Evolutionary conservation across 768 basidiomycete genomes (phyloP).

Genomic region (Multifurca ochricompacta): DNA sequence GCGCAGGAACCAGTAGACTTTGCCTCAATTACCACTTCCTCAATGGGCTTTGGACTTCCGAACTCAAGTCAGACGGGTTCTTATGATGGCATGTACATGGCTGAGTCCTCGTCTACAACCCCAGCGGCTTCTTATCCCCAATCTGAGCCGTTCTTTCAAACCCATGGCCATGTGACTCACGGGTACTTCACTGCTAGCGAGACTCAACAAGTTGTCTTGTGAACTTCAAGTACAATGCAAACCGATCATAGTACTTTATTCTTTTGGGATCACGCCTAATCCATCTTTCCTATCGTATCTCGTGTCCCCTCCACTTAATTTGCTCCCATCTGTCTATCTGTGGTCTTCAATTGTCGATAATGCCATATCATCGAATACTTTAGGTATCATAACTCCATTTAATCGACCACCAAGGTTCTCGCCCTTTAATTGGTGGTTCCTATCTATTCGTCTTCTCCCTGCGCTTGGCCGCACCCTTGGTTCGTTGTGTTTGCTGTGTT

Average conservation of each 20-base stretch:
- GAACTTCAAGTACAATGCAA: constrained; percentile 7
- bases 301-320: neutral
- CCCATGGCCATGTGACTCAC: neutral
- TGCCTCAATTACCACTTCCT: constrained; percentile 6
- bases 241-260: constrained; percentile 4
- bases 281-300: constrained; percentile 3
- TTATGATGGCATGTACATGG: constrained; percentile 25
- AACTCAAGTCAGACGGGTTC: constrained; percentile 11
- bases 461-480: constrained; percentile 8
- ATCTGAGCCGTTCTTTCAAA: constrained; percentile 3
- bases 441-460: constrained; percentile 16
- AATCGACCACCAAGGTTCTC: neutral
- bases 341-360: constrained; percentile 12
- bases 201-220: constrained; percentile 22
- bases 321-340: constrained; percentile 12
- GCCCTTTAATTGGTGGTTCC: neutral
- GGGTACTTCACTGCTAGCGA: constrained; percentile 15
- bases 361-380: constrained; percentile 4
- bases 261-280: constrained; percentile 8
- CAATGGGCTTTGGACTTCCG: constrained; percentile 13
- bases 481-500: constrained; percentile 9
- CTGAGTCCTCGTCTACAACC: constrained; percentile 26
- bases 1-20: neutral
- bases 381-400: constrained; percentile 6
- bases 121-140: constrained; percentile 3